Evolutionary conservation across 352 stramenopile species (phyloP).

Genomic region (Phytopythium sindhum): DNA sequence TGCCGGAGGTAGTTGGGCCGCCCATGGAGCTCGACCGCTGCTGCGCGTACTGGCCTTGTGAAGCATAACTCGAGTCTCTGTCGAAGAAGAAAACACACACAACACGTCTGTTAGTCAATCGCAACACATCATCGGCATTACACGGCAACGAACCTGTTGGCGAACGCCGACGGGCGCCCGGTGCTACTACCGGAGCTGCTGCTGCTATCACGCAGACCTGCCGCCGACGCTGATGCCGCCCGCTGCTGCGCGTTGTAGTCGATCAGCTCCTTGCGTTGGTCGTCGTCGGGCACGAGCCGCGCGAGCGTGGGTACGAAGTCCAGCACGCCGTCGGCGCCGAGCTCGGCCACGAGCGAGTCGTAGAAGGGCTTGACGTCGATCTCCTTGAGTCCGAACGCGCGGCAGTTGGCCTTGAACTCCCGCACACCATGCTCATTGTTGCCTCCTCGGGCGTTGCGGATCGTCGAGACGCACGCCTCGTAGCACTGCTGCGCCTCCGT

Average conservation of each 20-base stretch:
- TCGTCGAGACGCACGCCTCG: constrained; percentile 54
- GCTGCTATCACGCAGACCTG: constrained; percentile 8
- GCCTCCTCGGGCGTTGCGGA: constrained; percentile 40
- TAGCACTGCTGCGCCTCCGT: constrained; percentile 51
- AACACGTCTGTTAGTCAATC: not conserved
- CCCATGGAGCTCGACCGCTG: constrained; percentile 21
- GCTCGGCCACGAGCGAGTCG: constrained; percentile 39
- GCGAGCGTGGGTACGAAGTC: constrained; percentile 47
- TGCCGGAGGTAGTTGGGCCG: constrained; percentile 14
- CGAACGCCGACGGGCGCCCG: constrained; percentile 12
- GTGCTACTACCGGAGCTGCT: constrained; percentile 15
- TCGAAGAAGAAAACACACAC: not conserved
- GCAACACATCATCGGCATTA: not conserved
- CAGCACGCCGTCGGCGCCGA: constrained; percentile 37
- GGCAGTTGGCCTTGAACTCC: constrained; percentile 66
- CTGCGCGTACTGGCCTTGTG: constrained; percentile 33
- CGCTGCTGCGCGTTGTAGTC: constrained; percentile 44
- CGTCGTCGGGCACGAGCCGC: constrained; percentile 51
- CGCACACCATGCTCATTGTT: constrained; percentile 56
- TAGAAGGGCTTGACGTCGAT: constrained; percentile 58
- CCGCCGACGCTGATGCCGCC: not conserved
- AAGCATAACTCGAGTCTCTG: constrained; percentile 18
- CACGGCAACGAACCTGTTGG: constrained; percentile 8
- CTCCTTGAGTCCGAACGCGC: constrained; percentile 44
- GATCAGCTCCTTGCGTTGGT: constrained; percentile 42